Conservation (phyloP, 192 early-diverging fungal genomes). For the Podochytrium sp. region DNA sequence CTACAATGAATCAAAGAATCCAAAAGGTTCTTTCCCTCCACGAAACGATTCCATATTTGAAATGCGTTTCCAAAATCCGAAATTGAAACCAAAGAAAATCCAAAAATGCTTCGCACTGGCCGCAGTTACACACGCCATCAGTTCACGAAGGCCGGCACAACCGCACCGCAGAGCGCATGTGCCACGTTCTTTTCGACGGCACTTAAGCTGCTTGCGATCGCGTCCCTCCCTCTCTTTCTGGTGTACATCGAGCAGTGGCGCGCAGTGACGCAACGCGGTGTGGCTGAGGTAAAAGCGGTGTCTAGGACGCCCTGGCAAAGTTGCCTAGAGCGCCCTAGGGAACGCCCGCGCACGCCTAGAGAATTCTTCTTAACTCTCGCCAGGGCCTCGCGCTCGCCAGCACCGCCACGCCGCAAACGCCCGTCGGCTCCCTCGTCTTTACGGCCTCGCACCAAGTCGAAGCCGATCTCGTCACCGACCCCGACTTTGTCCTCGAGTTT, state of each 20-base stretch:
- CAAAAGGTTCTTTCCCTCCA: no score
- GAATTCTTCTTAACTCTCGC: not conserved
- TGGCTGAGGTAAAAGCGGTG: conserved; percentile 17
- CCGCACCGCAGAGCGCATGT: no score
- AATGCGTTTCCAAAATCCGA: no score
- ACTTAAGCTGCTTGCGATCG: conserved; percentile 2
- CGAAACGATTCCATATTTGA: no score
- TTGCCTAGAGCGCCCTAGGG: not conserved
- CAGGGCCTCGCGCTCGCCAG: not conserved
- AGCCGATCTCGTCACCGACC: conserved; percentile 9
- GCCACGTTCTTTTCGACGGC: not conserved
- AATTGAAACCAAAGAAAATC: no score
- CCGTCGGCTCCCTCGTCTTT: conserved; percentile 16
- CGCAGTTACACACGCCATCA: no score
- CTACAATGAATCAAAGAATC: no score
- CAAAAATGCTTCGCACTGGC: no score
- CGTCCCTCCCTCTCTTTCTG: conserved; percentile 7
- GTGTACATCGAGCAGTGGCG: conserved; percentile 11
- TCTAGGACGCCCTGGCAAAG: not conserved
- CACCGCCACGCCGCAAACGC: not conserved
- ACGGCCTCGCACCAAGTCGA: conserved; percentile 7
- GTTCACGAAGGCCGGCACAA: no score
- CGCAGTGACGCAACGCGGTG: not conserved
- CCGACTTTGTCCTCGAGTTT: conserved; percentile 17
- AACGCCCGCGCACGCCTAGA: no score